phyloP scores from a whole-genome alignment of 1,284 basidiomycete species.

The Erythrobasidium hasegawianum region DNA sequence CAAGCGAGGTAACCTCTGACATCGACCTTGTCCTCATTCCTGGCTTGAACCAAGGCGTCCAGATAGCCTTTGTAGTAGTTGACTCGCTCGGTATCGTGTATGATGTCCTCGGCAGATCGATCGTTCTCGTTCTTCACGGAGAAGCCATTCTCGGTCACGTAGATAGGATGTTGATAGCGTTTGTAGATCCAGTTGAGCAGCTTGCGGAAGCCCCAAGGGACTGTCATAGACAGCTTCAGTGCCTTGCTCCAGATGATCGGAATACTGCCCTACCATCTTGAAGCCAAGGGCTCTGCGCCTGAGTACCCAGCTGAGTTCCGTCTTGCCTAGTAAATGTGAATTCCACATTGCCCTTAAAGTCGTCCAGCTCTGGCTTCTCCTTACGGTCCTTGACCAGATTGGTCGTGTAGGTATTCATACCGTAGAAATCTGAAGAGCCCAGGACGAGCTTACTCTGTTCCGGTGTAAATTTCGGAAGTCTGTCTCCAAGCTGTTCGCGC shows the following conservation, averaged over 20 bases:
- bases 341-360: slow-evolving; percentile 62
- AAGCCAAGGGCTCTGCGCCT: slow-evolving; percentile 63
- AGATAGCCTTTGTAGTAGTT: slow-evolving; percentile 63
- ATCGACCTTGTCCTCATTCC: slow-evolving; percentile 63
- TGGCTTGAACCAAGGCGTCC: slow-evolving; percentile 59
- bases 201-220: slow-evolving; percentile 50
- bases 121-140: slow-evolving; percentile 63
- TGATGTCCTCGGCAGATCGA: slow-evolving; percentile 57
- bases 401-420: slow-evolving; percentile 66
- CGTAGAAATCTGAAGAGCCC: slow-evolving; percentile 63
- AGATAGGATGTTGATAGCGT: slow-evolving; percentile 65
- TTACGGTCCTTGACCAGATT: slow-evolving; percentile 57
- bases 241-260: too few relatives aligned
- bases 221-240: too few relatives aligned
- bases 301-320: slow-evolving; percentile 61
- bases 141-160: slow-evolving; percentile 68
- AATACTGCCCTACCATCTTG: slow-evolving; percentile 63
- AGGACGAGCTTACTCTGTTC: slow-evolving; percentile 59
- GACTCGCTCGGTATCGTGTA: slow-evolving; percentile 63
- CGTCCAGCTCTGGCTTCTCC: slow-evolving; percentile 60
- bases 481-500: slow-evolving; percentile 59
- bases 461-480: slow-evolving; percentile 62
- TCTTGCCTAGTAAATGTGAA: slow-evolving; percentile 62
- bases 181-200: slow-evolving; percentile 58
- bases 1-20: slow-evolving; percentile 29